Conservation (phyloP, 2,329 filamentous ascomycete genomes). For the Fusarium nurragi region DNA sequence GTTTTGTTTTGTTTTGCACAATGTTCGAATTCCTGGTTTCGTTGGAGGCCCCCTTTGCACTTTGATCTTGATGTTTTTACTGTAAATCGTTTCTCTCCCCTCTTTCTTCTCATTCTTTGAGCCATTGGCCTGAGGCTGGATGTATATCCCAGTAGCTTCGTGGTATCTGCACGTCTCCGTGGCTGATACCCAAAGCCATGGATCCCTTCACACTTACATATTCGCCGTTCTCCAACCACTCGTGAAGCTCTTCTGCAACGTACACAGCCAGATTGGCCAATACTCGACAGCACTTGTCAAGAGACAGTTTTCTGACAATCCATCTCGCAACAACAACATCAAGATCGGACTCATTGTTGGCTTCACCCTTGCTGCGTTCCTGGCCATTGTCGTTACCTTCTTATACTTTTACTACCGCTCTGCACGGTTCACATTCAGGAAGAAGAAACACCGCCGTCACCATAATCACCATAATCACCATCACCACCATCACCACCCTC, state of each 20-base stretch:
- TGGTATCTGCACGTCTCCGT: constrained; percentile 22
- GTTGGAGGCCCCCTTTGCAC: constrained; percentile 25
- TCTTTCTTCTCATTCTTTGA: constrained; percentile 1
- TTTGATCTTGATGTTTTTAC: constrained; percentile 25
- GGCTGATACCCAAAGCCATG: constrained; percentile 24
- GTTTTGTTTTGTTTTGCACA: constrained; percentile 3
- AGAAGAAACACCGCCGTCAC: constrained; percentile 31
- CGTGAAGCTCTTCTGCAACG: constrained; percentile 10
- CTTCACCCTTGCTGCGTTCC: constrained; percentile 53
- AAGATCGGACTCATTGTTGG: constrained; percentile 57
- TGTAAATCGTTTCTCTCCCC: not conserved
- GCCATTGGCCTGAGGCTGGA: constrained; percentile 27
- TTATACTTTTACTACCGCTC: constrained; percentile 53
- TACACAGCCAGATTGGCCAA: not conserved
- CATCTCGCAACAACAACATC: constrained; percentile 50
- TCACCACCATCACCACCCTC: constrained; percentile 4
- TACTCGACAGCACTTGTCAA: constrained; percentile 3
- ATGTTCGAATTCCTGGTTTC: constrained; percentile 22
- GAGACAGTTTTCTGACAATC: constrained; percentile 44
- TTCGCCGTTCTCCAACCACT: constrained; percentile 4
- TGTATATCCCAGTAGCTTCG: constrained; percentile 46
- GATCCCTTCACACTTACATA: not conserved
- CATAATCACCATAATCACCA: constrained; percentile 3
- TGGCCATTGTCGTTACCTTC: constrained; percentile 51
- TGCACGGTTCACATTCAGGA: constrained; percentile 48